Base-by-base conservation (phyloP, 2,329 filamentous ascomycete genomes). In the Penicillium corylophilum region DNA sequence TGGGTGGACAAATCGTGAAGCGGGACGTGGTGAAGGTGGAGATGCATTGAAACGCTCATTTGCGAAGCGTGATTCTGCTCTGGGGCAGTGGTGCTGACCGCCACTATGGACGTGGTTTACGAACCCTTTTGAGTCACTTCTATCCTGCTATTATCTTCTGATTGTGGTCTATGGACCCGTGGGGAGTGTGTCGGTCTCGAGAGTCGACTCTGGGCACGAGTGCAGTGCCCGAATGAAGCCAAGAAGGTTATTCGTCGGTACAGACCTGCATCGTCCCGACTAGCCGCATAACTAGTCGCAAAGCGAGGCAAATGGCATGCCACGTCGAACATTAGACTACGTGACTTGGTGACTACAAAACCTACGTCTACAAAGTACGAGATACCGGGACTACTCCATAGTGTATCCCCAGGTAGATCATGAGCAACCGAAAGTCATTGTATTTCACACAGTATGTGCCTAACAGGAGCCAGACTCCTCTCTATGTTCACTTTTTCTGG, bases 401-500 rank as follows among this genome's bases (percentile, higher is more conserved):
- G 35, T 4, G 4, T 7, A 10, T 9, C 4, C 29, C 29, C 5
- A 9, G 16, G 16, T 42, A 38, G 38, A 45, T n/a, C n/a, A 48
- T 24, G 36, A 45, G 50, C 41, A 50, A 43, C 43, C 53, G 41
- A 44, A 42, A 44, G 33, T 46, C 41, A 54, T 41, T 51, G 42
- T 55, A 59, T 61, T 55, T 46, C 51, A 55, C 54, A 57, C 56
- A 56, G 53, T 61, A 61, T 63, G 53, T 62, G 55, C 53, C 50
- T 54, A 50, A 55, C 51, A 55, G 52, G 40, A 53, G 36, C 50
- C 44, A 48, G 48, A 55, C 28, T 47, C 48, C 41, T 53, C 57
- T 55, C 45, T 51, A 44, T 62, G 61, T 63, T 63, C 61, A 63
- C 61, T 63, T 63, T 38, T 63, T 63, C 58, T 56, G 47, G 45